Conservation (phyloP, 257 asterid genomes). For the Primulina huaijiensis region DNA sequence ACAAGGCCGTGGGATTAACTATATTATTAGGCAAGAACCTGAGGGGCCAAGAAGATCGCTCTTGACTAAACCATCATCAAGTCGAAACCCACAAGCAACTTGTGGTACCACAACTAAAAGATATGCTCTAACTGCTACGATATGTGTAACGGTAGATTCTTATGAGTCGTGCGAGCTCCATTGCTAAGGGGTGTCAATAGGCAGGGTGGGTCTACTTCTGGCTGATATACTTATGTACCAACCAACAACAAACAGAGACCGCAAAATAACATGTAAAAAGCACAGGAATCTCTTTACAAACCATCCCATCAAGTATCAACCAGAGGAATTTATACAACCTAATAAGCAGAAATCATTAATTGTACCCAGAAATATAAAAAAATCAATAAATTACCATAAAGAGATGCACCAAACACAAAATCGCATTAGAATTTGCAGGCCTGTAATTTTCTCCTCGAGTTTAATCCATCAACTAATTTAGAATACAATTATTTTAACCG, state of each 20-base stretch:
- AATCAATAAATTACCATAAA: slow-evolving; percentile 5
- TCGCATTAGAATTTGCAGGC: slow-evolving; percentile 11
- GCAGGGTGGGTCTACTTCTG: not conserved
- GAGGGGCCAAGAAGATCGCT: not conserved
- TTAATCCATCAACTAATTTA: slow-evolving; percentile 19
- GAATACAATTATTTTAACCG: slow-evolving; percentile 8
- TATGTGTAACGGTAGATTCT: not conserved
- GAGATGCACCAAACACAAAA: not conserved
- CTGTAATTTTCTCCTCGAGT: slow-evolving; percentile 12
- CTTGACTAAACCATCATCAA: not conserved
- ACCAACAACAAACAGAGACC: slow-evolving; percentile 11
- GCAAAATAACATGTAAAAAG: slow-evolving; percentile 21
- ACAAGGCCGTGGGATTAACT: not conserved
- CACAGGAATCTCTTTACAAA: not conserved
- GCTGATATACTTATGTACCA: not conserved
- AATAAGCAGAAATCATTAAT: slow-evolving; percentile 13
- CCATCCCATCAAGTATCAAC: not conserved
- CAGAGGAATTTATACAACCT: slow-evolving; percentile 3
- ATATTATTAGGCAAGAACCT: not conserved
- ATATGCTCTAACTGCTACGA: not conserved
- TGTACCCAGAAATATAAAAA: not conserved
- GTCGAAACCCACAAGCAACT: not conserved
- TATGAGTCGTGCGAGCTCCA: not conserved
- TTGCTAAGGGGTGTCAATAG: not conserved
- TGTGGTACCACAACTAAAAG: not conserved